phyloP scores from a whole-genome alignment of 352 stramenopile genomes.

The Globisporangium cederbergense region DNA sequence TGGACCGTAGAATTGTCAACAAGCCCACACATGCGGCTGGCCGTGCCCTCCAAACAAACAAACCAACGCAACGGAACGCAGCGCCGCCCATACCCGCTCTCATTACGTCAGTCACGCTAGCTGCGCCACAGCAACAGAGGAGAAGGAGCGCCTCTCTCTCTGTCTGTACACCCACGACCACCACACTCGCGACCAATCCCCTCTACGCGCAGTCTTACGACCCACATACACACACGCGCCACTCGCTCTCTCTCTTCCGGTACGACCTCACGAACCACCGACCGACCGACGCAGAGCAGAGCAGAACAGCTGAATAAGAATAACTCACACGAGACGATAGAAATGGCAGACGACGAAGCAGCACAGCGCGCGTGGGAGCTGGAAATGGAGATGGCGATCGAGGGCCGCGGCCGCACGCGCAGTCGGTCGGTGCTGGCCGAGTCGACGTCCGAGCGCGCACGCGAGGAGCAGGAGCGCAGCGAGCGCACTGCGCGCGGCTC shows the following conservation, averaged over 20 bases:
- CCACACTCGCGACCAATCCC: neutral
- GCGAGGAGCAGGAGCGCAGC: slow-evolving; percentile 5
- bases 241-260: neutral
- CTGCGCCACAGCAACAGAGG: slow-evolving; percentile 6
- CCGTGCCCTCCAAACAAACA: neutral
- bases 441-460: slow-evolving; percentile 20
- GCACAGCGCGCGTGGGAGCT: slow-evolving; percentile 60
- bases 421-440: slow-evolving; percentile 79
- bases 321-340: neutral
- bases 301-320: neutral
- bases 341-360: slow-evolving; percentile 40
- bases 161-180: slow-evolving; percentile 4
- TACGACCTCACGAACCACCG: neutral
- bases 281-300: neutral
- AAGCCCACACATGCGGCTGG: neutral
- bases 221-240: neutral
- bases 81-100: neutral
- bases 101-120: slow-evolving; percentile 10
- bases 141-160: neutral
- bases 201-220: neutral
- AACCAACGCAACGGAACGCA: neutral
- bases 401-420: slow-evolving; percentile 66
- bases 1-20: slow-evolving; percentile 9
- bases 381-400: slow-evolving; percentile 80
- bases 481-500: neutral